Evolutionary conservation across 148 eudicot species (phyloP), one percentile per base, ranked within the genome.

Genomic region (Rhododendron simsii): DNA sequence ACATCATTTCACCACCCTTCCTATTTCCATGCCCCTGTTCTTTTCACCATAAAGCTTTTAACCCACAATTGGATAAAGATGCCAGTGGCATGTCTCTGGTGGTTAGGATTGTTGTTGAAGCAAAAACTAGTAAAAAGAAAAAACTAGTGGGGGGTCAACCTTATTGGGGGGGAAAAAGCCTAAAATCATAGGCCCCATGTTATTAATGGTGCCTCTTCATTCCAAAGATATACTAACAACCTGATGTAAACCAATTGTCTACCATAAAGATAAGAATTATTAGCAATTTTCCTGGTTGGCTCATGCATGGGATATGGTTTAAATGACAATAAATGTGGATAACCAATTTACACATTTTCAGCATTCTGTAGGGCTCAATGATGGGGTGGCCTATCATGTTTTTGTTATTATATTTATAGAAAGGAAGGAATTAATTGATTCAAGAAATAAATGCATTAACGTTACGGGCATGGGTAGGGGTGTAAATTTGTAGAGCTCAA

Each of bases 11-110:
- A 47, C 84, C 77, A 73, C 57, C 81, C 44, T 73, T 33, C 21
- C 83, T 57, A 37, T 81, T 86, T 50, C 83, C 77, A 74, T 83
- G 88, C 77, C 23, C 26, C 48, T 82, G 85, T 86, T 82, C 2
- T 86, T 86, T 86, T 86, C 88, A 81, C 85, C 85, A 82, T 59
- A 82, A 86, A 86, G 85, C 65, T 73, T 45, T 86, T 55, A 48
- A 73, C 44, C 81, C 73, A 50, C 69, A 86, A 44, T 50, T 41
- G 65, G 84, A 83, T 55, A 81, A 86, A 86, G 81, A 71, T 73
- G 71, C 26, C 81, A 81, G 84, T 81, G 71, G 50, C 39, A 53
- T 23, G 55, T 39, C 48, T 81, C 9, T 86, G 73, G 81, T 74
- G 75, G 88, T 55, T 73, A 75, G 74, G 73, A 80, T 45, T 81